Percentiles rank a stretch among this genome's conserved stretches.
Evolutionary conservation across 1,284 basidiomycete genomes (phyloP).

Genomic region (Puccinia novopanici): DNA sequence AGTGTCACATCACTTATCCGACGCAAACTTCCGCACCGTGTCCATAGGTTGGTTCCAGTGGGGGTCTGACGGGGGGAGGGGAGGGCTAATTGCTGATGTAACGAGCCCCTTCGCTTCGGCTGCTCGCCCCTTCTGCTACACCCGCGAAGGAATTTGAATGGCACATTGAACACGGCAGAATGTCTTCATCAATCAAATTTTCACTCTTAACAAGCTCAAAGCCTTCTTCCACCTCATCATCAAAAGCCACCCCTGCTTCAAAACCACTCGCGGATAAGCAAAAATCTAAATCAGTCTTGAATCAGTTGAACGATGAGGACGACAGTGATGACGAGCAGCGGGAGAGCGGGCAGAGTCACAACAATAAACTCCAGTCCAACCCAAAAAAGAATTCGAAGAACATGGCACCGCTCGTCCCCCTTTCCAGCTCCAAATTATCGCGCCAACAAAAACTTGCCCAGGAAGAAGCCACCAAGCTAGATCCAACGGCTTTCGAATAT

Average conservation of each 20-base stretch:
- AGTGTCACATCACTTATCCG: no score
- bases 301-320: slow-evolving; percentile 26
- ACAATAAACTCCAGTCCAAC: slow-evolving; percentile 19
- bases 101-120: no score
- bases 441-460: slow-evolving; percentile 42
- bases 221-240: not conserved
- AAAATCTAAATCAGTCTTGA: slow-evolving; percentile 31
- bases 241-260: not conserved
- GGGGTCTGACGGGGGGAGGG: no score
- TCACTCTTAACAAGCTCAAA: slow-evolving; percentile 18
- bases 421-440: slow-evolving; percentile 29
- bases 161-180: not conserved
- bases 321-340: slow-evolving; percentile 23
- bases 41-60: no score
- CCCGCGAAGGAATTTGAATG: no score
- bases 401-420: not conserved
- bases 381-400: not conserved
- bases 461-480: slow-evolving; percentile 70
- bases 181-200: slow-evolving; percentile 32
- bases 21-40: no score
- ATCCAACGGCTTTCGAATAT: slow-evolving; percentile 87
- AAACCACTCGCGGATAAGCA: not conserved
- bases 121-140: no score
- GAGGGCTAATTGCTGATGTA: no score
- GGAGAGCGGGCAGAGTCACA: not conserved